These are phyloP conservation scores for Echinosophora koreensis DNA, from an alignment of 306 rosid genomes.

Conservation along the genomic window DNA sequence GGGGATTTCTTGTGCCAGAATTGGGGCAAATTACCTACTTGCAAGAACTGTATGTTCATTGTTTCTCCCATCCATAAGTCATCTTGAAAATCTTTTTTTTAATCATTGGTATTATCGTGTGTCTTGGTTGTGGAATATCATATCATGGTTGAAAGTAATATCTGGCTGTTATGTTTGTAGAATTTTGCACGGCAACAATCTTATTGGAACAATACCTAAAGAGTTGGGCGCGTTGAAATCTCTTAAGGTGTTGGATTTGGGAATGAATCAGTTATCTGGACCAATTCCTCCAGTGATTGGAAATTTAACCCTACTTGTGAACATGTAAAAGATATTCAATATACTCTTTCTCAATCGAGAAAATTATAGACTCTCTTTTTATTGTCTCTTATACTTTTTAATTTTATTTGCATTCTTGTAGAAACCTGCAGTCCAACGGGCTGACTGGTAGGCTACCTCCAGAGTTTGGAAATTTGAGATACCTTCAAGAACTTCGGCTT, in stretches of 20 bases:
- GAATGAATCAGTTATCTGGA: constrained; percentile 80
- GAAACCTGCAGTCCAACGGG: constrained; percentile 86
- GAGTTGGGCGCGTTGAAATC: constrained; percentile 72
- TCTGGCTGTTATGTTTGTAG: constrained; percentile 56
- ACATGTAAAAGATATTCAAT: constrained; percentile 65
- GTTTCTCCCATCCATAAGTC: neutral
- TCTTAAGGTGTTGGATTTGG: constrained; percentile 87
- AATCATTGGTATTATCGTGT: constrained; percentile 21
- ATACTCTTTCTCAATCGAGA: constrained; percentile 22
- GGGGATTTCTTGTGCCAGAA: constrained; percentile 82
- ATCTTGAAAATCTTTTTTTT: constrained; percentile 22
- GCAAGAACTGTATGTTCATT: constrained; percentile 79
- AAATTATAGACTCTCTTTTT: constrained; percentile 25
- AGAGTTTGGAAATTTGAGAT: constrained; percentile 75
- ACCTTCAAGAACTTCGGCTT: constrained; percentile 79
- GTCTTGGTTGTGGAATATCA: constrained; percentile 19
- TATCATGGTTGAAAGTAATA: constrained; percentile 43
- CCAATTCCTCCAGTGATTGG: constrained; percentile 90
- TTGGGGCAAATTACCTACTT: constrained; percentile 78
- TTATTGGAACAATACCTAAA: constrained; percentile 82
- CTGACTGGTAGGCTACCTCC: constrained; percentile 77
- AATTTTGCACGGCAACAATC: constrained; percentile 75
- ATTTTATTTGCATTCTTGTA: constrained; percentile 53
- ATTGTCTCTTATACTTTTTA: constrained; percentile 39
- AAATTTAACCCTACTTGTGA: constrained; percentile 62